phyloP scores from a whole-genome alignment of 169 alveolate genomes.

The Cryptosporidium ryanae region DNA sequence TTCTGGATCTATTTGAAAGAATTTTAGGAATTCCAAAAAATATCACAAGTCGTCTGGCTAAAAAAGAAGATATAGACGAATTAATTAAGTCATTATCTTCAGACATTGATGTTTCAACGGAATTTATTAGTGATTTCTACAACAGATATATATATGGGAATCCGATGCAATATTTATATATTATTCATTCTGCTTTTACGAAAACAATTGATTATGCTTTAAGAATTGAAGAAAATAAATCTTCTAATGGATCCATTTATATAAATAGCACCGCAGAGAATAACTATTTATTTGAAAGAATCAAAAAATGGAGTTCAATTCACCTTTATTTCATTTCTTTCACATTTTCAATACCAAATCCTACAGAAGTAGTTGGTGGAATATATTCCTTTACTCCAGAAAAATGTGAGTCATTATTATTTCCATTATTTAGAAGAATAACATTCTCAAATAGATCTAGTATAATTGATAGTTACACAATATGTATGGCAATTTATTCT shows the following conservation, averaged over 20 bases:
- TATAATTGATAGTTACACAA: conserved; percentile 41
- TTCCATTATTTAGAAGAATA: conserved; percentile 39
- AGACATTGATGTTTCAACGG: background rate
- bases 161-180: conserved; percentile 35
- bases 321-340: conserved; percentile 57
- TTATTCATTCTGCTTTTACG: background rate
- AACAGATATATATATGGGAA: conserved; percentile 34
- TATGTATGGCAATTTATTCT: conserved; percentile 57
- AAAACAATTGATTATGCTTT: conserved; percentile 10
- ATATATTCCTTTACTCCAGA: conserved; percentile 39
- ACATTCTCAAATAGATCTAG: conserved; percentile 53
- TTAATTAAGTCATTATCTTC: conserved; percentile 3
- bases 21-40: conserved; percentile 32
- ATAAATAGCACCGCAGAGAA: background rate
- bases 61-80: conserved; percentile 11
- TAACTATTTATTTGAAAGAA: conserved; percentile 45
- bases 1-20: conserved; percentile 20
- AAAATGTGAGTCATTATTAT: conserved; percentile 66
- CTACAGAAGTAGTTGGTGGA: conserved; percentile 57
- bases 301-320: conserved; percentile 52
- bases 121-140: conserved; percentile 11
- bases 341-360: conserved; percentile 45
- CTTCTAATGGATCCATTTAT: background rate
- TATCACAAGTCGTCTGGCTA: conserved; percentile 1
- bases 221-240: background rate